phyloP scores from a whole-genome alignment of 805 yeast genomes.

The Sungouiozyma ichnusensis region DNA sequence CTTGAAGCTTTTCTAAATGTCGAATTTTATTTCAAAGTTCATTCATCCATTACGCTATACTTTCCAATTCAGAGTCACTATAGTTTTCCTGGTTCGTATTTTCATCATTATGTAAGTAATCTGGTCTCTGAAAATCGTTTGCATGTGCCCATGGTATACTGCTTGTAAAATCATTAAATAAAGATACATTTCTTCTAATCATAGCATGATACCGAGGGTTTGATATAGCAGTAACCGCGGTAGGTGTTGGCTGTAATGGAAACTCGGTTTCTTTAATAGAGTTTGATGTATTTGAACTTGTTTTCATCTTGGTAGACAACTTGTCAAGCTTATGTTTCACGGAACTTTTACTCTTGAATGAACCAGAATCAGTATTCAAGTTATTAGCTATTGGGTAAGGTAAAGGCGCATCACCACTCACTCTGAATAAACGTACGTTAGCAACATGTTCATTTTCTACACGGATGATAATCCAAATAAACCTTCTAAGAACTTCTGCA shows the following conservation, averaged over 20 bases:
- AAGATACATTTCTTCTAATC: constrained; percentile 18
- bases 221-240: not conserved
- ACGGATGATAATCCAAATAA: constrained; percentile 84
- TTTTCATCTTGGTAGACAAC: not conserved
- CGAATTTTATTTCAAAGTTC: too few relatives aligned
- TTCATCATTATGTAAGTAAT: constrained; percentile 1
- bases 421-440: constrained; percentile 74
- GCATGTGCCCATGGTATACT: constrained; percentile 68
- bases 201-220: constrained; percentile 10
- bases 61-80: not conserved
- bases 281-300: not conserved
- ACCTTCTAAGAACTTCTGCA: constrained; percentile 74
- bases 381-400: constrained; percentile 46
- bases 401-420: constrained; percentile 75
- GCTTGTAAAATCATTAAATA: constrained; percentile 25
- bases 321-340: not conserved
- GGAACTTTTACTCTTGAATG: not conserved
- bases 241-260: not conserved
- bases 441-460: constrained; percentile 95
- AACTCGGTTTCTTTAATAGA: not conserved
- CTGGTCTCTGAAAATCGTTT: constrained; percentile 69
- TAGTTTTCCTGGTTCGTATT: constrained; percentile 1
- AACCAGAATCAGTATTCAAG: constrained; percentile 1
- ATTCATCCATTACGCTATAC: too few relatives aligned
- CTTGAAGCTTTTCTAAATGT: too few relatives aligned